Evolutionary conservation across 163 green algal genomes (phyloP).

Genomic region (Chloroidium sp.): DNA sequence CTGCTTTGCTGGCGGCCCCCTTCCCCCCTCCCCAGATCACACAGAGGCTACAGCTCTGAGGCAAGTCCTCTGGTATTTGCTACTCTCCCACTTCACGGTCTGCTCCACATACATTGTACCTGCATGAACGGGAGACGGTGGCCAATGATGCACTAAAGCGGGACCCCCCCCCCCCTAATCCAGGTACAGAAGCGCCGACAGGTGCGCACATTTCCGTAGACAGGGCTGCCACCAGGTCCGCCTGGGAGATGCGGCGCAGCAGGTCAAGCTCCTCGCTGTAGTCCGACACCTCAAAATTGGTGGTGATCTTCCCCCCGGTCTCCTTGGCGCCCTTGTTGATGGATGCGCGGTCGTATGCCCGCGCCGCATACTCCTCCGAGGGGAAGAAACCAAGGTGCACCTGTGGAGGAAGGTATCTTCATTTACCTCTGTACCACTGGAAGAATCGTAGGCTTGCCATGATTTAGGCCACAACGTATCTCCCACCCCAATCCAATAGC

Average conservation of each 20-base stretch:
- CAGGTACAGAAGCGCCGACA: no score
- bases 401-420: no score
- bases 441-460: no score
- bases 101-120: background rate
- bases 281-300: slow-evolving; percentile 30
- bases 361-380: slow-evolving; percentile 40
- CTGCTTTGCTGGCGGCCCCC: no score
- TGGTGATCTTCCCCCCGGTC: slow-evolving; percentile 13
- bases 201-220: slow-evolving; percentile 11
- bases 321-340: slow-evolving; percentile 32
- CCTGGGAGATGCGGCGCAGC: slow-evolving; percentile 11
- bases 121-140: background rate
- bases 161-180: background rate
- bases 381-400: slow-evolving; percentile 45
- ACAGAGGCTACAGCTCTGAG: no score
- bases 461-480: no score
- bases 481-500: no score
- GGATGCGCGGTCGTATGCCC: slow-evolving; percentile 53
- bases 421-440: no score
- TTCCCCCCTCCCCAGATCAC: no score
- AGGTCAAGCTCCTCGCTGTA: slow-evolving; percentile 32
- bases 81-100: no score
- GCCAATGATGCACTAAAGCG: background rate
- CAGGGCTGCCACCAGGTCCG: slow-evolving; percentile 15
- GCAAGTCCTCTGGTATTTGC: no score